Percentiles rank a stretch among this genome's conserved stretches.
Evolutionary conservation across 192 early-diverging fungal species (phyloP).

Genomic region (Phycomyces blakesleeanus): DNA sequence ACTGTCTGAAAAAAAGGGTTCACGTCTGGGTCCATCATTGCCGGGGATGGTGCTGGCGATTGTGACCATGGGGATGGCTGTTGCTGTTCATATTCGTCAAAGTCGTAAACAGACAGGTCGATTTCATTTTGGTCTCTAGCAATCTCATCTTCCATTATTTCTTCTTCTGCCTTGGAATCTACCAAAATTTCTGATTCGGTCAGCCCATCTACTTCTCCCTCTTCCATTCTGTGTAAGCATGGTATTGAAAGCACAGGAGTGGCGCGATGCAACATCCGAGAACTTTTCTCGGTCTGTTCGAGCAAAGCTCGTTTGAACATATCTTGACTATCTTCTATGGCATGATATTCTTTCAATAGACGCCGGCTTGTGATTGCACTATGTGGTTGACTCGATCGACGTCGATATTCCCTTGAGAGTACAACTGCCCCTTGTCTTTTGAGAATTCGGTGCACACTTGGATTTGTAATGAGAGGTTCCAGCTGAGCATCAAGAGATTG

Average conservation of each 20-base stretch:
- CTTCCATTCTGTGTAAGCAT: slow-evolving; percentile 27
- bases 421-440: slow-evolving; percentile 42
- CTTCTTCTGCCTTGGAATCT: slow-evolving; percentile 15
- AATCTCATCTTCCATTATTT: not conserved
- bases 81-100: slow-evolving; percentile 48
- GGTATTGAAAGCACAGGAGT: slow-evolving; percentile 25
- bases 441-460: slow-evolving; percentile 41
- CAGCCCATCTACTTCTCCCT: slow-evolving; percentile 15
- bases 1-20: slow-evolving; percentile 52
- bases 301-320: slow-evolving; percentile 25
- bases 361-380: slow-evolving; percentile 6
- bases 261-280: slow-evolving; percentile 29
- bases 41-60: slow-evolving; percentile 49
- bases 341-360: slow-evolving; percentile 11
- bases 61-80: slow-evolving; percentile 56
- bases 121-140: not conserved
- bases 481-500: slow-evolving; percentile 48
- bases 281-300: slow-evolving; percentile 11
- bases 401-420: slow-evolving; percentile 46
- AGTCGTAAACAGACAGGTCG: not conserved
- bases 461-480: slow-evolving; percentile 44
- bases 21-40: slow-evolving; percentile 49
- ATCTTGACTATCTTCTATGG: slow-evolving; percentile 6
- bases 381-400: slow-evolving; percentile 10
- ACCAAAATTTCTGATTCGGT: slow-evolving; percentile 13